Conservation (phyloP, 2,329 filamentous ascomycete species). For the Talaromyces pinophilus region DNA sequence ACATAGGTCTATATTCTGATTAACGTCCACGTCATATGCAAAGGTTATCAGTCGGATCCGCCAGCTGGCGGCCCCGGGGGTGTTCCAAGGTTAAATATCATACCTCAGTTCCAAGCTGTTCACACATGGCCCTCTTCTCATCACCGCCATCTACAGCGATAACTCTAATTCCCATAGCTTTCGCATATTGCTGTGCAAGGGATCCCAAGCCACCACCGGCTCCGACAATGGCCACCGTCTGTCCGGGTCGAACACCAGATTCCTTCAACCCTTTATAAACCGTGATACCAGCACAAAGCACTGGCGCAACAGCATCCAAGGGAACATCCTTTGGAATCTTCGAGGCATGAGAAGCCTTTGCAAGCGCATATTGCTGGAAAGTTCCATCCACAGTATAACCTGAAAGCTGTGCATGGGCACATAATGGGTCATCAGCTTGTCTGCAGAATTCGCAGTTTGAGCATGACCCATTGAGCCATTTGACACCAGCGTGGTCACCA, state of each 20-base stretch:
- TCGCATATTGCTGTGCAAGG: slow-evolving; percentile 82
- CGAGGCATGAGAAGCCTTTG: slow-evolving; percentile 80
- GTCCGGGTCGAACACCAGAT: slow-evolving; percentile 70
- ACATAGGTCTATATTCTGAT: slow-evolving; percentile 58
- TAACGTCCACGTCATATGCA: neutral
- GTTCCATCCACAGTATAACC: slow-evolving; percentile 91
- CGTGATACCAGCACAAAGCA: slow-evolving; percentile 83
- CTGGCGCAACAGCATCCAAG: slow-evolving; percentile 75
- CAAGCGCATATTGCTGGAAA: slow-evolving; percentile 90
- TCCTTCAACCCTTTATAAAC: slow-evolving; percentile 91
- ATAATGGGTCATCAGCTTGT: slow-evolving; percentile 78
- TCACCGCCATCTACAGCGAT: slow-evolving; percentile 81
- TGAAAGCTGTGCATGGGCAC: slow-evolving; percentile 70
- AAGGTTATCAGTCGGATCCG: neutral
- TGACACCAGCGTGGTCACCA: slow-evolving; percentile 84
- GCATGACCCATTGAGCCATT: slow-evolving; percentile 89
- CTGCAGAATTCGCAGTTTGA: slow-evolving; percentile 81
- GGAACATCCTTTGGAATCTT: slow-evolving; percentile 74
- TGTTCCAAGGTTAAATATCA: neutral
- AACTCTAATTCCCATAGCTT: slow-evolving; percentile 79
- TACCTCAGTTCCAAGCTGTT: slow-evolving; percentile 66
- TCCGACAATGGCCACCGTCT: slow-evolving; percentile 81
- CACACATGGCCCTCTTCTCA: slow-evolving; percentile 71
- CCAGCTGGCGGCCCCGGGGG: too few species aligned
- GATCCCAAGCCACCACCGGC: slow-evolving; percentile 83